Percentiles rank a stretch among this genome's conserved stretches.
Evolutionary conservation across 148 eudicot genomes (phyloP).

Genomic region (Bassia scoparia): DNA sequence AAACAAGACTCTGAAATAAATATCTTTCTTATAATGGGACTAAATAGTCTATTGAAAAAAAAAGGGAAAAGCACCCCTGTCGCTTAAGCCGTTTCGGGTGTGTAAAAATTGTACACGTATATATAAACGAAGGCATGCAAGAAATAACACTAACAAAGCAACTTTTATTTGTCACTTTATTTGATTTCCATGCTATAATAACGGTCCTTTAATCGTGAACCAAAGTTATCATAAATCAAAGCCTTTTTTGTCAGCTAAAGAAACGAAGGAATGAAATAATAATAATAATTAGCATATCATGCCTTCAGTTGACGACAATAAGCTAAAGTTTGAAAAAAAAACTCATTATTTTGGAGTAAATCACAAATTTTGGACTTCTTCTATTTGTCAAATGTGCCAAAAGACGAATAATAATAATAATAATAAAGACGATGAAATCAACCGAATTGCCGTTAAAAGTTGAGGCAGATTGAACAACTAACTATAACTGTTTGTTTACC

Average conservation of each 20-base stretch:
- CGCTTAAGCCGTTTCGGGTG: too few relatives aligned
- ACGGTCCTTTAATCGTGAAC: not conserved
- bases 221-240: constrained; percentile 7
- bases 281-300: constrained; percentile 28
- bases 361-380: constrained; percentile 11
- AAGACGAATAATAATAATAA: not conserved
- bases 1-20: too few relatives aligned
- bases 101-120: too few relatives aligned
- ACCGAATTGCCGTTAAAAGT: constrained; percentile 9
- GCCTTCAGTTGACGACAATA: constrained; percentile 17
- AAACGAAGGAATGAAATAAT: not conserved
- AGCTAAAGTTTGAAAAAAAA: not conserved
- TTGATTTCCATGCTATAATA: not conserved
- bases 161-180: not conserved
- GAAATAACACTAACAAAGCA: not conserved
- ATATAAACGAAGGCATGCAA: too few relatives aligned
- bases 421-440: too few relatives aligned
- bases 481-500: too few relatives aligned
- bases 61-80: too few relatives aligned
- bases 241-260: constrained; percentile 16
- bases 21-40: too few relatives aligned
- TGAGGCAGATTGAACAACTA: not conserved
- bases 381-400: not conserved
- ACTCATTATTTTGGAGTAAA: constrained; percentile 14
- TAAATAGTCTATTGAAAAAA: too few relatives aligned